Conservation (phyloP, 352 stramenopile genomes). For the Phytophthora sojae region DNA sequence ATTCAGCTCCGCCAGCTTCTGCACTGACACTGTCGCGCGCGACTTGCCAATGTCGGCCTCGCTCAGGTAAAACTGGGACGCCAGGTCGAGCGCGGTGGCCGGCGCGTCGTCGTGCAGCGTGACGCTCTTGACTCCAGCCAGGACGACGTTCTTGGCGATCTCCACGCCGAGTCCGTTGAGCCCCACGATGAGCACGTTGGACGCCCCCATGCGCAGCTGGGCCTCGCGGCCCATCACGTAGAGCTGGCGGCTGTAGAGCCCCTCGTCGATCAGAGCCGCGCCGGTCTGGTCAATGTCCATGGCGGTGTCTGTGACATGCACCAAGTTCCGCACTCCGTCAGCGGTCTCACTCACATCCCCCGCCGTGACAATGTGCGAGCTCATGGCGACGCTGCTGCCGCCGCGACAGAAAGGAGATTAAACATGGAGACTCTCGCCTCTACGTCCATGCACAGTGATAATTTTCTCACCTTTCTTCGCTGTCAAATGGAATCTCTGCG, state of each 20-base stretch:
- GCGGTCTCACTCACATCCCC: conserved; percentile 78
- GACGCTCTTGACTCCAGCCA: conserved; percentile 96
- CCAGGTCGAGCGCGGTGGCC: conserved; percentile 89
- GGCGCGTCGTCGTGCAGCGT: conserved; percentile 94
- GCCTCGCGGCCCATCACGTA: conserved; percentile 99
- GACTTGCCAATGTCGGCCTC: conserved; percentile 88
- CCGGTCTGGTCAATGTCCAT: conserved; percentile 74
- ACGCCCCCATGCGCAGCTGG: conserved; percentile 96
- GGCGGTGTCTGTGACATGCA: conserved; percentile 73
- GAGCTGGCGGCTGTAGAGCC: conserved; percentile 95
- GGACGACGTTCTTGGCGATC: conserved; percentile 99
- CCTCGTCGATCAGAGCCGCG: conserved; percentile 71
- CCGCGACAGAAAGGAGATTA: conserved; percentile 19
- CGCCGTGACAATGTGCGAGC: conserved; percentile 66
- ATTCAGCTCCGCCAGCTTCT: conserved; percentile 97
- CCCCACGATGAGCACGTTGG: conserved; percentile 96
- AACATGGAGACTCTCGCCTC: conserved; percentile 4
- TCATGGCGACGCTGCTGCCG: conserved; percentile 46
- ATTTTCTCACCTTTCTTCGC: conserved; percentile 16
- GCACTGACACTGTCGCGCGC: conserved; percentile 86
- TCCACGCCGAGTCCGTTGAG: conserved; percentile 96
- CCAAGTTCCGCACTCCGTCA: conserved; percentile 74
- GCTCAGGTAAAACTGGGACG: conserved; percentile 97
- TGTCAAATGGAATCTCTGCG: conserved; percentile 3
- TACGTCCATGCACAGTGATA: background rate